These are phyloP conservation scores for Vitis labrusca DNA, from an alignment of 164 flowering plant genomes.

Conservation along the genomic window DNA sequence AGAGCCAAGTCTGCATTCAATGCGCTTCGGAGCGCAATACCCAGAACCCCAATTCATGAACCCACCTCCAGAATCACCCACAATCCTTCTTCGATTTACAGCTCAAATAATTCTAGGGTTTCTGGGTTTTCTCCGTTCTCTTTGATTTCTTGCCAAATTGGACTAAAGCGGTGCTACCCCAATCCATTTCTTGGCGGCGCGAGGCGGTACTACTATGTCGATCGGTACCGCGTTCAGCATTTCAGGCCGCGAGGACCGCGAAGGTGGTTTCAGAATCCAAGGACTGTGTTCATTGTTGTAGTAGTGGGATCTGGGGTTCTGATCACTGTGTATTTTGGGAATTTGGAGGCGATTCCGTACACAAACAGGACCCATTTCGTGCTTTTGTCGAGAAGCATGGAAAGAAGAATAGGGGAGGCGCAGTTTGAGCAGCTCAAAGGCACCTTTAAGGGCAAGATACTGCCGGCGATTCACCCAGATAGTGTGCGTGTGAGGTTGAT, in stretches of 20 bases:
- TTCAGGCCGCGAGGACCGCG: slow-evolving; percentile 64
- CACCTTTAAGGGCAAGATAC: slow-evolving; percentile 61
- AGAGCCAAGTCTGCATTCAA: slow-evolving; percentile 33
- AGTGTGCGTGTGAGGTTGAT: slow-evolving; percentile 78
- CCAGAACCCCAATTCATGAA: slow-evolving; percentile 6
- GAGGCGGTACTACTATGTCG: slow-evolving; percentile 62
- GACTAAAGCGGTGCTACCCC: neutral
- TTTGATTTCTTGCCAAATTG: slow-evolving; percentile 11
- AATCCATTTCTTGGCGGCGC: slow-evolving; percentile 15
- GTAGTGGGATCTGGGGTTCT: slow-evolving; percentile 56
- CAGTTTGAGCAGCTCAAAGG: slow-evolving; percentile 59
- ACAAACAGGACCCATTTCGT: slow-evolving; percentile 84
- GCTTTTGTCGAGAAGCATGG: slow-evolving; percentile 54
- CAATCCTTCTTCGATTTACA: slow-evolving; percentile 6
- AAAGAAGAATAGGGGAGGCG: slow-evolving; percentile 66
- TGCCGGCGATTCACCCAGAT: slow-evolving; percentile 85
- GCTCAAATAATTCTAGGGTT: slow-evolving; percentile 13
- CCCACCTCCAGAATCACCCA: slow-evolving; percentile 17
- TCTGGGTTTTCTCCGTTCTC: slow-evolving; percentile 27
- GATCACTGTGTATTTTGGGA: slow-evolving; percentile 66
- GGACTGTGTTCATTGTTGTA: slow-evolving; percentile 46
- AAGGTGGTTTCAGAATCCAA: slow-evolving; percentile 73
- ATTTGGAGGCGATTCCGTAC: slow-evolving; percentile 80
- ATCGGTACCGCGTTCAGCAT: slow-evolving; percentile 56
- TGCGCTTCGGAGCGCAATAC: slow-evolving; percentile 25